Percentiles rank a stretch among this genome's conserved stretches.
Evolutionary conservation across 2,329 filamentous ascomycete genomes (phyloP).

Genomic region (Fusarium cicatricum): DNA sequence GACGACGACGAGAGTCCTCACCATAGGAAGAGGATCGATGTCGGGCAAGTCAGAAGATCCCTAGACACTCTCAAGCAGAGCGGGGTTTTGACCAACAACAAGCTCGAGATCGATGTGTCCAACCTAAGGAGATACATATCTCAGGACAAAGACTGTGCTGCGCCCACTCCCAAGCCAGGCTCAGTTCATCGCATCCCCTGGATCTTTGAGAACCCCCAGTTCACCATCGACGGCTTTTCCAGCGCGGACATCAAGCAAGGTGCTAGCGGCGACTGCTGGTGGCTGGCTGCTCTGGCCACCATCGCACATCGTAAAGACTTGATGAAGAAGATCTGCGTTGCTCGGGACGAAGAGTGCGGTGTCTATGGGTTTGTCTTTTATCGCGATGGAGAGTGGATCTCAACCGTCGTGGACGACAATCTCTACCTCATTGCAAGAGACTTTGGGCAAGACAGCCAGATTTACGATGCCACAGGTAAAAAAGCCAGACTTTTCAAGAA

Average conservation of each 20-base stretch:
- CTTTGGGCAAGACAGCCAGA: constrained; percentile 52
- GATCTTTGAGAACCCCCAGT: constrained; percentile 53
- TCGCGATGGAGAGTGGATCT: constrained; percentile 75
- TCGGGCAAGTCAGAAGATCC: constrained; percentile 22
- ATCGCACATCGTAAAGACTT: constrained; percentile 71
- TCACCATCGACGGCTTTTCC: constrained; percentile 52
- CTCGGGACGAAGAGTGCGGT: constrained; percentile 70
- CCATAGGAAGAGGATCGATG: neutral
- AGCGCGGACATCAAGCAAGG: constrained; percentile 55
- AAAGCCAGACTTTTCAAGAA: constrained; percentile 68
- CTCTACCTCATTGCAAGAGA: constrained; percentile 43
- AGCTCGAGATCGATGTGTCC: constrained; percentile 20
- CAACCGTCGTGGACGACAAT: constrained; percentile 77
- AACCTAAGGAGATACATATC: constrained; percentile 23
- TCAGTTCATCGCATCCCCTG: constrained; percentile 55
- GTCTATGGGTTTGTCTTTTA: constrained; percentile 80
- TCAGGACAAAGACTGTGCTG: constrained; percentile 2
- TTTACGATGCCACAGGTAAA: constrained; percentile 55
- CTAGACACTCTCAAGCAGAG: constrained; percentile 22
- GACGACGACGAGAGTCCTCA: constrained; percentile 16
- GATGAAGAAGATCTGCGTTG: constrained; percentile 73
- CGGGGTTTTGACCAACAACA: constrained; percentile 22
- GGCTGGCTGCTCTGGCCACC: constrained; percentile 73
- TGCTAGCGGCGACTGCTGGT: constrained; percentile 74
- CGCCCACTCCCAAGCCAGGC: constrained; percentile 39